These are phyloP conservation scores for Exophiala sideris DNA, from an alignment of 2,329 filamentous ascomycete genomes.

Conservation along the genomic window DNA sequence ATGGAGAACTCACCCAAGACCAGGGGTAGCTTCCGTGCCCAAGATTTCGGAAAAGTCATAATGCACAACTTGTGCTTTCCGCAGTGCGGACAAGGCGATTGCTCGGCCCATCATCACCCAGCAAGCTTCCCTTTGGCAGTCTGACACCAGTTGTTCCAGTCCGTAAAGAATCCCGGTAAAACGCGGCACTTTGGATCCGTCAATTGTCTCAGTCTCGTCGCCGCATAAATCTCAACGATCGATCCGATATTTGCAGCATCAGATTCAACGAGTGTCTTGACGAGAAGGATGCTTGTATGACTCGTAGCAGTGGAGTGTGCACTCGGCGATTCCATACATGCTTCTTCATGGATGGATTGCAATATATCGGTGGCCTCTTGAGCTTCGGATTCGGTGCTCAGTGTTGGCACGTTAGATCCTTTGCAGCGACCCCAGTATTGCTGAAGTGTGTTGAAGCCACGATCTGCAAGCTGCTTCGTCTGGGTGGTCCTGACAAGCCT, in stretches of 20 bases:
- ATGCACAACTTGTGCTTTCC: background rate
- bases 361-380: conserved; percentile 40
- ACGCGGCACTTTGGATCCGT: conserved; percentile 56
- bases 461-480: conserved; percentile 70
- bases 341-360: conserved; percentile 64
- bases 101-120: background rate
- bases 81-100: background rate
- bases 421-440: conserved; percentile 66
- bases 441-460: conserved; percentile 68
- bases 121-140: conserved; percentile 14
- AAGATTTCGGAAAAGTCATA: no score
- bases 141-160: conserved; percentile 70
- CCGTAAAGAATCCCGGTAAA: conserved; percentile 64
- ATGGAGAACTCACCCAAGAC: no score
- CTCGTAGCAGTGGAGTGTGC: conserved; percentile 73
- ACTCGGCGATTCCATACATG: conserved; percentile 55
- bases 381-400: conserved; percentile 50
- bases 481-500: conserved; percentile 71
- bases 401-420: conserved; percentile 44
- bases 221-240: conserved; percentile 62
- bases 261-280: conserved; percentile 42
- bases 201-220: conserved; percentile 60
- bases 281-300: conserved; percentile 47
- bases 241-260: conserved; percentile 52
- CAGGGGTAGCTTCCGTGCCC: no score